Percentiles rank a stretch among this genome's conserved stretches.
These are phyloP conservation scores for Fragaria vesca DNA, from an alignment of 306 rosid species.

Conservation along the genomic window DNA sequence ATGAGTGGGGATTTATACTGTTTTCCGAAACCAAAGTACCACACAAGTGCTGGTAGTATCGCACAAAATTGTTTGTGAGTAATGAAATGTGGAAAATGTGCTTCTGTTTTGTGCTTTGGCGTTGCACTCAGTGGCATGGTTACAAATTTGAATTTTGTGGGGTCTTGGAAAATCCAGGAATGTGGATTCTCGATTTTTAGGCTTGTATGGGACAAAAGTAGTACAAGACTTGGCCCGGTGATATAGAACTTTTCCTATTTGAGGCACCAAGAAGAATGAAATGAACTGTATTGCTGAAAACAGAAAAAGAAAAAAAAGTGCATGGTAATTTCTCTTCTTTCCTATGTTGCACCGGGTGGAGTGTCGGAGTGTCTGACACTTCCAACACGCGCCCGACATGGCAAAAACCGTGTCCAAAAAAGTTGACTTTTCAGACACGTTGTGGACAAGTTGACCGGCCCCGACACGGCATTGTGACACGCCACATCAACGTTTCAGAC, in stretches of 20 bases:
- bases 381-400: no score
- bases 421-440: no score
- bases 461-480: no score
- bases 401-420: no score
- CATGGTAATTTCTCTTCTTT: neutral
- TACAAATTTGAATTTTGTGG: neutral
- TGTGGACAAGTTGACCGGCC: no score
- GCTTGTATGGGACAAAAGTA: neutral
- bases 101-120: neutral
- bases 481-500: no score
- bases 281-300: neutral
- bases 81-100: slow-evolving; percentile 24
- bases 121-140: neutral
- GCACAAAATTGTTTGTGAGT: slow-evolving; percentile 16
- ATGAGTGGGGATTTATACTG: slow-evolving; percentile 11
- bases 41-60: slow-evolving; percentile 22
- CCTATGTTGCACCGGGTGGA: no score
- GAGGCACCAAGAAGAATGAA: neutral
- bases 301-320: neutral
- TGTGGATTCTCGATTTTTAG: neutral
- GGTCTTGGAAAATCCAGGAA: slow-evolving; percentile 1
- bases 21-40: slow-evolving; percentile 4
- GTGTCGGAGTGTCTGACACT: no score
- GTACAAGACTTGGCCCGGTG: neutral
- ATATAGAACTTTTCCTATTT: neutral